These are phyloP conservation scores for Arabis hirsuta DNA, from an alignment of 345 rosid species.

Conservation along the genomic window DNA sequence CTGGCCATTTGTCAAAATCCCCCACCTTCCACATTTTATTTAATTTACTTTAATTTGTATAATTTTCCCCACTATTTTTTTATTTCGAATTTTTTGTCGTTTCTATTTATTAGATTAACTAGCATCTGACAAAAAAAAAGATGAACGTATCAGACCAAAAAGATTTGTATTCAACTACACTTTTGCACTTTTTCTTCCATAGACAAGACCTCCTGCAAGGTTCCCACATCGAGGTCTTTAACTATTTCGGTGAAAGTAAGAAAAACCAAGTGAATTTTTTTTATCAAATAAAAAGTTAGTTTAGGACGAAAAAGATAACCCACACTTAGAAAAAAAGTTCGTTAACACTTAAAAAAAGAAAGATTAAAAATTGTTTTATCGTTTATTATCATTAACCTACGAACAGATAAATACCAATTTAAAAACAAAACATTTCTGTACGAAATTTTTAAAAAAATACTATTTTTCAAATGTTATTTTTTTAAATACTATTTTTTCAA, in stretches of 20 bases:
- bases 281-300: background rate
- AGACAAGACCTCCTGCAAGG: conserved; percentile 6
- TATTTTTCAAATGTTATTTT: too few relatives aligned
- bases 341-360: too few relatives aligned
- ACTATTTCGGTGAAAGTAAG: background rate
- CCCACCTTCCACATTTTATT: conserved; percentile 23
- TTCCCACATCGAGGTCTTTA: conserved; percentile 23
- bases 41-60: background rate
- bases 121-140: conserved; percentile 7
- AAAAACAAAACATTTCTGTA: too few relatives aligned
- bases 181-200: conserved; percentile 20
- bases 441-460: too few relatives aligned
- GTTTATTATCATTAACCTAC: too few relatives aligned
- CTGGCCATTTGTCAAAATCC: conserved; percentile 44
- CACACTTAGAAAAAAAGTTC: too few relatives aligned
- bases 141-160: conserved; percentile 4
- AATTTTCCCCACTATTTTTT: background rate
- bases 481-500: too few relatives aligned
- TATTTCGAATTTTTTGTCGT: conserved; percentile 9
- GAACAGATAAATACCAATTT: background rate
- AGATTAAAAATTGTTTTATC: too few relatives aligned
- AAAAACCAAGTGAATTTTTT: background rate
- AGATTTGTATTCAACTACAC: conserved; percentile 14
- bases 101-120: conserved; percentile 9
- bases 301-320: too few relatives aligned